phyloP scores from a whole-genome alignment of 176 grass and related monocot species.

The Poa pratensis region DNA sequence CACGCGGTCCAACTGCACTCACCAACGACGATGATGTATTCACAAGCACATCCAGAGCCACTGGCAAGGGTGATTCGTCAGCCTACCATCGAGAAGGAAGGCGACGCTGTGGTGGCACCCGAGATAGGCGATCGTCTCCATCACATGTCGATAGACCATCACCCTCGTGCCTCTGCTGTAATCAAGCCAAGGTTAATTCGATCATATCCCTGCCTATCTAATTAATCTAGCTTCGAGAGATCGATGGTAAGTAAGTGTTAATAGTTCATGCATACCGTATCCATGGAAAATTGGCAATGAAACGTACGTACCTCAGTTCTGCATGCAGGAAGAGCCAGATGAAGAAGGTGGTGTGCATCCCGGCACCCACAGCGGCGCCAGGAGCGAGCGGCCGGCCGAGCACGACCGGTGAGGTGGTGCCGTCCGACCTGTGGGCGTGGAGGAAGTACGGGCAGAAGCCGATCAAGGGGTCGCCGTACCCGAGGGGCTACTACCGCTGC shows the following conservation, averaged over 20 bases:
- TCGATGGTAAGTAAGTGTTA: not conserved
- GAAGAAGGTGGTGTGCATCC: constrained; percentile 98
- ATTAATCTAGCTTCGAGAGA: not conserved
- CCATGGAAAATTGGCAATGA: not conserved
- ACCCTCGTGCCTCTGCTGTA: not conserved
- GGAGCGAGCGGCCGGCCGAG: constrained; percentile 46
- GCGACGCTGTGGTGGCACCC: not conserved
- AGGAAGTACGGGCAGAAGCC: constrained; percentile 98
- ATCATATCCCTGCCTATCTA: not conserved
- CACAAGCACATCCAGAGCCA: not conserved
- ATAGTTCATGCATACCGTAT: not conserved
- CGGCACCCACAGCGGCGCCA: constrained; percentile 59
- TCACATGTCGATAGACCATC: constrained; percentile 32
- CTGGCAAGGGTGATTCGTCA: not conserved
- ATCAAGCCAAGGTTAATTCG: constrained; percentile 42
- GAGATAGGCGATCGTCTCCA: constrained; percentile 36
- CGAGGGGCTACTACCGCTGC: constrained; percentile 95
- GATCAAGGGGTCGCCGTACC: constrained; percentile 95
- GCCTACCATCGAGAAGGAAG: not conserved
- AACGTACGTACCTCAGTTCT: not conserved
- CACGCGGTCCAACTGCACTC: not conserved
- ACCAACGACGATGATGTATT: not conserved
- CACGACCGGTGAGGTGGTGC: constrained; percentile 82
- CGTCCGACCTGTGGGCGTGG: constrained; percentile 97
- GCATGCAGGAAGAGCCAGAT: constrained; percentile 71